A percentile compares a stretch with the other conserved stretches of the same genome.
These are phyloP conservation scores for Trichoderma asperelloides DNA, from an alignment of 495 filamentous ascomycete genomes.

Conservation along the genomic window DNA sequence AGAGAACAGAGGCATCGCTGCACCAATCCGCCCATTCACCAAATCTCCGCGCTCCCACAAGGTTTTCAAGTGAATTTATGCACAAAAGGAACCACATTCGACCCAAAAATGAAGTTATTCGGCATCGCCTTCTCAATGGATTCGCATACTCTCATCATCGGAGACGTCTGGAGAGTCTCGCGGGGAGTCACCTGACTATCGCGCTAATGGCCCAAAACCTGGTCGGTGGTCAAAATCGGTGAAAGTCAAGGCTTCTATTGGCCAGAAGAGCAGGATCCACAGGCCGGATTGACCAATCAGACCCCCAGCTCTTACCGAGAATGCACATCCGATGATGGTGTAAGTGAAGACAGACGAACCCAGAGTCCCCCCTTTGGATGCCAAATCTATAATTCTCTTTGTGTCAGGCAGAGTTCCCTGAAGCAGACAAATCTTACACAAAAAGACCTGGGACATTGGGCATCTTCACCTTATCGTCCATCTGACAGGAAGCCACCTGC, in stretches of 20 bases:
- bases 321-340: conserved; percentile 9
- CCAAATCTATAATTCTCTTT: conserved; percentile 12
- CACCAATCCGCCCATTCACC: neutral
- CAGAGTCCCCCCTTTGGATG: conserved; percentile 4
- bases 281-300: neutral
- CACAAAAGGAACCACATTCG: neutral
- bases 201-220: neutral
- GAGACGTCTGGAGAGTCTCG: conserved; percentile 7
- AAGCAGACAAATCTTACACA: conserved; percentile 10
- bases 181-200: conserved; percentile 4
- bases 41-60: neutral
- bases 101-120: neutral
- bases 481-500: conserved; percentile 9
- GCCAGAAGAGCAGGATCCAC: conserved; percentile 2
- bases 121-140: neutral
- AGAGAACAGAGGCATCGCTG: neutral
- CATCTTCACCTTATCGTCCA: conserved; percentile 10
- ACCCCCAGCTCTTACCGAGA: conserved; percentile 7
- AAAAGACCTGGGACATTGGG: conserved; percentile 8
- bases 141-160: neutral
- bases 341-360: neutral
- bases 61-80: neutral
- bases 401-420: conserved; percentile 8
- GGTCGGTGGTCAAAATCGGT: conserved; percentile 9
- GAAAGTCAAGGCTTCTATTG: neutral